Conservation (phyloP, 352 stramenopile species). For the Globisporangium carolinianum region DNA sequence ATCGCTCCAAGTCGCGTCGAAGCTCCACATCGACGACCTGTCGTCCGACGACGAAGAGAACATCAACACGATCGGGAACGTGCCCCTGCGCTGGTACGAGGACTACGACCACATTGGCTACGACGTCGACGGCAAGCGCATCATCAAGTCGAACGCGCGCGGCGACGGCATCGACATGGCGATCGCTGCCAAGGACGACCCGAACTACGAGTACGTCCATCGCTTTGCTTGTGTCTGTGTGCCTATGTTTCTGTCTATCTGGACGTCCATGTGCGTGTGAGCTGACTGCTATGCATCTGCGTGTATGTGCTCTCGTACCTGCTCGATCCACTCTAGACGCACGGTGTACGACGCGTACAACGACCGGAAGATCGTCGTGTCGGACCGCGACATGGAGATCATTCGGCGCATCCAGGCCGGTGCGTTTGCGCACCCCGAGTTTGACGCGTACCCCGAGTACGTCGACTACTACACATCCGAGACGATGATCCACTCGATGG, state of each 20-base stretch:
- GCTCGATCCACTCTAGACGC: slow-evolving; percentile 31
- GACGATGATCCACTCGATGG: slow-evolving; percentile 85
- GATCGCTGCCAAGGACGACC: slow-evolving; percentile 85
- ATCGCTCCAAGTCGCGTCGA: slow-evolving; percentile 72
- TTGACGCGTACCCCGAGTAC: slow-evolving; percentile 89
- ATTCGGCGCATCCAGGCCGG: slow-evolving; percentile 95
- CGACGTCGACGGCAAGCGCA: slow-evolving; percentile 94
- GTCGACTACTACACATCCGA: slow-evolving; percentile 87
- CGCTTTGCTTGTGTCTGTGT: neutral
- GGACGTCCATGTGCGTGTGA: too few relatives aligned
- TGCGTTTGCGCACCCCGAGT: slow-evolving; percentile 89
- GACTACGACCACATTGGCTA: slow-evolving; percentile 99
- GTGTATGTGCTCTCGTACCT: neutral
- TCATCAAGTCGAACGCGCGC: slow-evolving; percentile 88
- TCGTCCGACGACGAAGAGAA: slow-evolving; percentile 97
- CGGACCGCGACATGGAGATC: slow-evolving; percentile 96
- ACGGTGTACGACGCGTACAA: slow-evolving; percentile 99
- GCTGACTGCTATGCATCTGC: neutral
- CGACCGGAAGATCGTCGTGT: slow-evolving; percentile 95
- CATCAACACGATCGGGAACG: slow-evolving; percentile 96
- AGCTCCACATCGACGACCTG: slow-evolving; percentile 97
- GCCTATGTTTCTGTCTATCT: slow-evolving; percentile 5
- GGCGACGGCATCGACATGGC: slow-evolving; percentile 87
- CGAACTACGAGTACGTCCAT: slow-evolving; percentile 87
- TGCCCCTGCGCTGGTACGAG: slow-evolving; percentile 99